Base-by-base conservation (phyloP, 1,284 basidiomycete genomes). In the Sporisorium graminicola region DNA sequence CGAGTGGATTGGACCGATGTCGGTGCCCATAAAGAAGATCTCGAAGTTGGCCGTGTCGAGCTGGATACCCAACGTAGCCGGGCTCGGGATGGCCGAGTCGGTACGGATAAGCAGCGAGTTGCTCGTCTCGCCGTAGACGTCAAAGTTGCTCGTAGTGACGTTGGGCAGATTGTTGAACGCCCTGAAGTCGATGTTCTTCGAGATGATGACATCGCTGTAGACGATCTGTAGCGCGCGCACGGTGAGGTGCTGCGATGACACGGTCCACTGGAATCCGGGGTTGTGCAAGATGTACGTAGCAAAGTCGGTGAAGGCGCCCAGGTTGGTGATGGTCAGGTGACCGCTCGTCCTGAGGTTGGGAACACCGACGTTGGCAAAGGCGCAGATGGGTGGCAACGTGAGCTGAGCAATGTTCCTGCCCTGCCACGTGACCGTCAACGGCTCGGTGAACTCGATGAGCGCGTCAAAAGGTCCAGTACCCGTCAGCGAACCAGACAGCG, bases 81-180 rank as follows among this genome's bases (percentile, higher is more conserved):
- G 88, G 20, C 91, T 92, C 1, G 91, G 91, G 73, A 93, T 93
- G 12, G 86, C 65, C 0, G 91, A 88, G 80, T 90, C 90, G 4
- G 91, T 91, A 67, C 90, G 89, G 63, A 93, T 90, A 65, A 90
- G 89, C 70, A 93, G 91, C 42, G 91, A 90, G 67, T 91, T 91
- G 47, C 88, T 88, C 49, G 90, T 88, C 82, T 91, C 89, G 77
- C 91, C 89, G 18, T 72, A 71, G 56, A 78, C 59, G 64, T 86
- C 79, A 26, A 93, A 93, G 86, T 92, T 90, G 76, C 87, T 89
- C 79, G 92, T 91, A 1, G 89, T 90, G 43, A 86, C 82, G 29
- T 84, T 85, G 16, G 91, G 90, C 24, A 93, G 86, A 56, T 87
- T 88, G 73, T 92, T 91, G 86, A 93, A 93, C 4, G 91, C 92